Base-by-base conservation (phyloP, 805 yeast species). In the Candida jianshihensis region DNA sequence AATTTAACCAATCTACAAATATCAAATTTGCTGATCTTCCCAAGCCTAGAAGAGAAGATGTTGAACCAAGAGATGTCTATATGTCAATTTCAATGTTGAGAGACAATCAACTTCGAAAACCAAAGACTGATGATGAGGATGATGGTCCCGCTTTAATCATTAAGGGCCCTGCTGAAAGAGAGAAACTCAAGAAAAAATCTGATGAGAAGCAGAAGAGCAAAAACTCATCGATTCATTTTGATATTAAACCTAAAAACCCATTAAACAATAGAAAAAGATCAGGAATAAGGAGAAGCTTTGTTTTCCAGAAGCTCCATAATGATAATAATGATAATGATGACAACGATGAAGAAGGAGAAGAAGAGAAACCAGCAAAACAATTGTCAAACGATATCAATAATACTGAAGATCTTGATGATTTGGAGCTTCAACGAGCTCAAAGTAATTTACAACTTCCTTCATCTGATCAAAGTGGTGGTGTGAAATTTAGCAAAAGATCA, bases 71-170 rank as follows among this genome's bases (percentile, higher is more conserved):
- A 33, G 96, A 89, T 52, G 80, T 88, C 77, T 81, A 69, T 54
- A 69, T 81, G 64, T 87, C 96, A 4, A 81, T 88, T 47, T 78
- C 87, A 29, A 78, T 88, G 80, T 63, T 89, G 62, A 81, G 81
- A 46, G 68, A 71, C 36, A 64, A 68, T 28, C 69, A 68, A 38
- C 62, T 60, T n/a, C 57, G 54, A 18, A 54, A 56, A 5, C 35
- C 46, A 5, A 43, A 49, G 21, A 63, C 59, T 18, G 66, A 57
- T 14, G 70, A 68, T 18, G 74, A 70, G 26, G 81, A 76, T 25
- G 75, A 79, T 26, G 94, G 90, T 0, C 92, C 90, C 5, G 88
- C 90, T 1, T 59, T 87, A 25, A 75, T 81, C 7, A 81, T 88
- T 30, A 71, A 71, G 41, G 80, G 92, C 1, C 96, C 97, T 1